phyloP scores from a whole-genome alignment of 2,329 filamentous ascomycete species.

The Elsinoe ampelina region DNA sequence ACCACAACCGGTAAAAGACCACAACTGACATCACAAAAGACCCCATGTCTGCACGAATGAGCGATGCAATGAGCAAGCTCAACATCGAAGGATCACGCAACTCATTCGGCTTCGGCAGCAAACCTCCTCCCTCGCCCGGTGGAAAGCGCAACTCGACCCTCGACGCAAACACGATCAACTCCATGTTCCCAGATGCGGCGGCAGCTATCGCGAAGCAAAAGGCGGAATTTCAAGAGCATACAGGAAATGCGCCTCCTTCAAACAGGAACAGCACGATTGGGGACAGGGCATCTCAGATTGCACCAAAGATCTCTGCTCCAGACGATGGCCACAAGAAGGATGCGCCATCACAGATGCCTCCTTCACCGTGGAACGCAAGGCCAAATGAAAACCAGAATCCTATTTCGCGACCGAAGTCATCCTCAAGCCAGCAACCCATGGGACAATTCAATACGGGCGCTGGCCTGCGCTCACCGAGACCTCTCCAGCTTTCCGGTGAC shows the following conservation, averaged over 20 bases:
- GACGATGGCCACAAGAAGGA: conserved; percentile 54
- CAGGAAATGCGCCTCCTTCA: conserved; percentile 77
- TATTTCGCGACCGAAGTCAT: conserved; percentile 63
- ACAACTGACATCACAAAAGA: conserved; percentile 46
- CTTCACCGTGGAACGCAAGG: conserved; percentile 67
- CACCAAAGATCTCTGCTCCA: conserved; percentile 64
- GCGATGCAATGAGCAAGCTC: conserved; percentile 92
- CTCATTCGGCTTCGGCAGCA: conserved; percentile 57
- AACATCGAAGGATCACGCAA: conserved; percentile 80
- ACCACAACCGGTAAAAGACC: not conserved
- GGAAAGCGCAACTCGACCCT: conserved; percentile 91
- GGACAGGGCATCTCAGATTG: conserved; percentile 62
- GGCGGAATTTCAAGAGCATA: conserved; percentile 93
- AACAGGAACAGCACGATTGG: conserved; percentile 87
- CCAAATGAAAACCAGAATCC: conserved; percentile 43
- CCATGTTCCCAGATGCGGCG: conserved; percentile 97
- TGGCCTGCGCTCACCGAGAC: conserved; percentile 70
- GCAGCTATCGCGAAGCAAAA: conserved; percentile 98
- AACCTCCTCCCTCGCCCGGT: conserved; percentile 66
- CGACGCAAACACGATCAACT: conserved; percentile 86
- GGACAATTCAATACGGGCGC: conserved; percentile 86
- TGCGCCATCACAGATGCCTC: conserved; percentile 53
- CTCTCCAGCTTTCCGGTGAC: conserved; percentile 56
- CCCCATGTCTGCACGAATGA: conserved; percentile 92
- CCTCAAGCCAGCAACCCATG: conserved; percentile 62